Conservation (phyloP, 345 rosid species). For the Arabis hirsuta region DNA sequence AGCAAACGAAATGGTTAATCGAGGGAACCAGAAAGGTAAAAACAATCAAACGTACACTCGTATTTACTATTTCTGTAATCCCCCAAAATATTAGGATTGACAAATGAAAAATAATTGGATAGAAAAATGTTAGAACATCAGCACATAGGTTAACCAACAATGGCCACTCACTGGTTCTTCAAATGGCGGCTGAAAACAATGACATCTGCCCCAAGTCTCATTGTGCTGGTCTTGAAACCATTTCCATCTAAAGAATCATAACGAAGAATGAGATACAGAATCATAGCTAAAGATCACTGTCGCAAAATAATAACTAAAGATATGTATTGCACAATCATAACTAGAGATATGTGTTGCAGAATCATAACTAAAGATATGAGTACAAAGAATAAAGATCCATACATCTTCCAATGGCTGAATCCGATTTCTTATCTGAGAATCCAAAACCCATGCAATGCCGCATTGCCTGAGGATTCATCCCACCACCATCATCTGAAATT, state of each 20-base stretch:
- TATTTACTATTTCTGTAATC: background rate
- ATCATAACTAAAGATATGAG: conserved; percentile 28
- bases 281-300: conserved; percentile 14
- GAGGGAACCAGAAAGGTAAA: background rate
- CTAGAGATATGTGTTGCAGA: conserved; percentile 26
- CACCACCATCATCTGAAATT: conserved; percentile 88
- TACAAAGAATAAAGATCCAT: conserved; percentile 36
- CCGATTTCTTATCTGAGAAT: conserved; percentile 84
- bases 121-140: conserved; percentile 6
- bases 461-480: conserved; percentile 93
- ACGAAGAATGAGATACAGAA: conserved; percentile 30
- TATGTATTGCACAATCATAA: conserved; percentile 20
- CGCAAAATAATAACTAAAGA: conserved; percentile 24
- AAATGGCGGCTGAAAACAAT: conserved; percentile 81
- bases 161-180: conserved; percentile 60
- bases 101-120: background rate
- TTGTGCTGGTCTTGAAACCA: conserved; percentile 97
- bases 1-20: background rate
- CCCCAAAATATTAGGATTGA: background rate
- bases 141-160: conserved; percentile 14
- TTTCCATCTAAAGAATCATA: conserved; percentile 80
- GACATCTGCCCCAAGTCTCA: conserved; percentile 97
- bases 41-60: conserved; percentile 3
- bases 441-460: conserved; percentile 96
- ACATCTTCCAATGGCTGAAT: conserved; percentile 87